phyloP scores from a whole-genome alignment of 2,329 filamentous ascomycete genomes.

The Arthrobotrys sinensis region DNA sequence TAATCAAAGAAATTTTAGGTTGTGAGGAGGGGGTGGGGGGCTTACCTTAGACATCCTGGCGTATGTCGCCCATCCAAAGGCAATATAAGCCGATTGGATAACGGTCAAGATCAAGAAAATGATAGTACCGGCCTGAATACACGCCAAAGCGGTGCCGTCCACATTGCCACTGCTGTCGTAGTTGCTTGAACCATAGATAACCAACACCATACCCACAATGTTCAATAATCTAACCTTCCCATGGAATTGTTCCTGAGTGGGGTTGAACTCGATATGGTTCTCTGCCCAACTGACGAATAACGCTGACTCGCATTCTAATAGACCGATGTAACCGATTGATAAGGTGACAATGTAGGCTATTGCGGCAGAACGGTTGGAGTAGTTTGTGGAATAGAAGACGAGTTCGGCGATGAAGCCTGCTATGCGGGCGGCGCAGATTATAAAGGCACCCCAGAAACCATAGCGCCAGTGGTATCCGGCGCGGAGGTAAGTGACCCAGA shows the following conservation, averaged over 20 bases:
- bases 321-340: constrained; percentile 54
- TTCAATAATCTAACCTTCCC: constrained; percentile 53
- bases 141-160: constrained; percentile 20
- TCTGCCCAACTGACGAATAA: constrained; percentile 53
- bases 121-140: constrained; percentile 54
- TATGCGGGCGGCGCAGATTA: constrained; percentile 50
- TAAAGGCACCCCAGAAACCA: constrained; percentile 60
- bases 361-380: constrained; percentile 40
- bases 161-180: constrained; percentile 2
- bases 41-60: constrained; percentile 20
- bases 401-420: constrained; percentile 60
- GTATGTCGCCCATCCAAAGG: constrained; percentile 36
- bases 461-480: constrained; percentile 54
- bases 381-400: constrained; percentile 51
- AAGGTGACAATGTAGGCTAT: constrained; percentile 56
- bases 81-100: constrained; percentile 42
- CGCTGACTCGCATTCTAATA: constrained; percentile 54
- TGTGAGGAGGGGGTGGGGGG: no score
- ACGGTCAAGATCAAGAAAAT: constrained; percentile 51
- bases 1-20: no score
- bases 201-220: constrained; percentile 34
- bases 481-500: constrained; percentile 54
- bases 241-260: constrained; percentile 37
- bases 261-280: constrained; percentile 41
- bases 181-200: constrained; percentile 41